These are phyloP conservation scores for Simplicillium sp. DNA, from an alignment of 2,329 filamentous ascomycete species.

Conservation along the genomic window DNA sequence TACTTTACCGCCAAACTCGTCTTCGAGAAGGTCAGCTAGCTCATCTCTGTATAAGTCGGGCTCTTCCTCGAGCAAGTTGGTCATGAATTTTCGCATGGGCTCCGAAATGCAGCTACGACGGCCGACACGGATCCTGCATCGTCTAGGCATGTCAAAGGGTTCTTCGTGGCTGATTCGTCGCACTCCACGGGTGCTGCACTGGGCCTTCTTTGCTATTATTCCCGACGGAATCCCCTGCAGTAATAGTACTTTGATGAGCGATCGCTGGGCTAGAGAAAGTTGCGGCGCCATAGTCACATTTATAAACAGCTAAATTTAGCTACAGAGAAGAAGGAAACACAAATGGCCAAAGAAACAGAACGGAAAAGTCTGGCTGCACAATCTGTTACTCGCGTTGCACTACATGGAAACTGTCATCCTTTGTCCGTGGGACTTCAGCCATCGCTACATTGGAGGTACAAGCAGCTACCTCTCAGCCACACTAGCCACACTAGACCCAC, in stretches of 20 bases:
- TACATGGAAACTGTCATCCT: too few species aligned
- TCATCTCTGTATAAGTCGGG: constrained; percentile 15
- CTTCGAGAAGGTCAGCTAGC: constrained; percentile 12
- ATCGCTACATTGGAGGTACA: too few species aligned
- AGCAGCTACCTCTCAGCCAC: too few species aligned
- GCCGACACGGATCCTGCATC: constrained; percentile 6
- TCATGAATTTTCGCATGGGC: constrained; percentile 13
- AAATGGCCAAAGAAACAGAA: too few species aligned
- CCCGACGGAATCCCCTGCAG: not conserved
- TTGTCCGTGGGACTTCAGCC: too few species aligned
- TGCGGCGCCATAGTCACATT: not conserved
- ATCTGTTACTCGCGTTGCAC: too few species aligned
- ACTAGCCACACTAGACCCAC: too few species aligned
- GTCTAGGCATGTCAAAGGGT: not conserved
- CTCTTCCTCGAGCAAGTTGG: constrained; percentile 14
- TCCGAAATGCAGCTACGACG: constrained; percentile 13
- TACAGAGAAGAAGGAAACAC: not conserved
- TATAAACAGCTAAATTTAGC: not conserved
- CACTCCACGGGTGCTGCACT: not conserved
- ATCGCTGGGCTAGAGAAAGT: not conserved
- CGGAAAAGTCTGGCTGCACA: too few species aligned
- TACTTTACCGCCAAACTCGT: constrained; percentile 4
- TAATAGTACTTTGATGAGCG: not conserved
- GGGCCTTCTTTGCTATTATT: not conserved
- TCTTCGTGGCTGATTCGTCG: not conserved